Base-by-base conservation (phyloP, 805 yeast species). In the Yarrowia bubula region DNA sequence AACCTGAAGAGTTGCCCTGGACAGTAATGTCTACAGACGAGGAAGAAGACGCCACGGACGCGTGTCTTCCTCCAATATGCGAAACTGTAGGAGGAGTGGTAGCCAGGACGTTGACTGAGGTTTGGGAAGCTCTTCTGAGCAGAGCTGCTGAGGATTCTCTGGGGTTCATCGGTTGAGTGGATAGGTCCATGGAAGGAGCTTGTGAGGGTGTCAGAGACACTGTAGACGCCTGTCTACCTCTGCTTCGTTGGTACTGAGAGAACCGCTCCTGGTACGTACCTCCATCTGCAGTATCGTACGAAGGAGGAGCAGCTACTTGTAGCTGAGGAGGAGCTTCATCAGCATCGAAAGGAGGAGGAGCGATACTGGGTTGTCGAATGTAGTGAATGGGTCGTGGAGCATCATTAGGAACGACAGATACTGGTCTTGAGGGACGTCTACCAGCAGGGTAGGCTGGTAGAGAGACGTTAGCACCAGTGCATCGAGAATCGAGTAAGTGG, bases 401-500 rank as follows among this genome's bases (percentile, higher is more conserved):
- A 15, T 44, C 35, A 3, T 8, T 11, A 1, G 57, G 14, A 8
- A 22, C 58, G 10, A 38, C 58, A 1, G 58, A 51, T 9, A 37
- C 28, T 1, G 42, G 41, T 14, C 58, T 7, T 1, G 18, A 22
- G 39, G 55, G 28, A 17, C 64, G 22, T 63, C 47, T 35, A 7
- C 32, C 41, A 69, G 75, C 64, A 67, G 72, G 51, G 69, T 79
- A 79, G 10, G 74, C 74, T 2, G 81, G 81, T 31, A 79, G 71
- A n/a, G 72, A 70, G 53, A 73, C 69, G 50, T 75, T 75, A 3
- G 72, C 72, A 33, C 66, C 60, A 3, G 78, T 77, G 68, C 97
- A 90, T 57, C 84, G 77, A 7, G 87, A 85, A 57, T 92, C 86
- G 18, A 92, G 77, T 4, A 95, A 80, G 71, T 89, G 96, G 67